Evolutionary conservation across 2,329 filamentous ascomycete genomes (phyloP).

Genomic region (Hypomyces rosellus): DNA sequence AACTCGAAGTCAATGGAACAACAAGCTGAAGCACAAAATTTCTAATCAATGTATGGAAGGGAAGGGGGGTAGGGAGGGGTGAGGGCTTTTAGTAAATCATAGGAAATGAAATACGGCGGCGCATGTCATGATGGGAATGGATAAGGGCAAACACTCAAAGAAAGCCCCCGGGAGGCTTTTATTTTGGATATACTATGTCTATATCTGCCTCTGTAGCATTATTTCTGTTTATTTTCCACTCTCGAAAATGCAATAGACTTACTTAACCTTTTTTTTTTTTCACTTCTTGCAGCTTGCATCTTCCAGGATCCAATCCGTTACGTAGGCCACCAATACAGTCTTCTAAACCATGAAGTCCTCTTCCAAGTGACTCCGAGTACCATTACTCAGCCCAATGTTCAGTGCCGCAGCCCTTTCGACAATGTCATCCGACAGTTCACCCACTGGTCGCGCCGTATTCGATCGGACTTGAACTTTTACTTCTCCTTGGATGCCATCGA

Average conservation of each 20-base stretch:
- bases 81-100: no score
- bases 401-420: constrained; percentile 38
- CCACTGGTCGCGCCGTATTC: constrained; percentile 19
- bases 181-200: no score
- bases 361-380: constrained; percentile 27
- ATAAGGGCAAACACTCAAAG: no score
- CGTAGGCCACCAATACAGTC: not conserved
- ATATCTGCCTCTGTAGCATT: no score
- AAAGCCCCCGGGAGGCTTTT: no score
- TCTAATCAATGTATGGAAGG: no score
- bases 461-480: constrained; percentile 48
- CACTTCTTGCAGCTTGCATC: no score
- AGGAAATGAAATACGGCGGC: no score
- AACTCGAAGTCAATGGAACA: constrained; percentile 35
- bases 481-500: constrained; percentile 52
- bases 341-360: constrained; percentile 40
- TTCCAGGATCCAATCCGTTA: not conserved
- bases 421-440: constrained; percentile 23
- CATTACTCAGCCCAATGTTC: constrained; percentile 25
- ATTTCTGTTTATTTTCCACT: no score
- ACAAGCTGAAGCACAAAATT: constrained; percentile 2
- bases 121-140: no score
- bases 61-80: no score
- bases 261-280: not conserved
- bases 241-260: no score